These are phyloP conservation scores for Oenanthe sinensis DNA, from an alignment of 129 eudicot species.

Conservation along the genomic window DNA sequence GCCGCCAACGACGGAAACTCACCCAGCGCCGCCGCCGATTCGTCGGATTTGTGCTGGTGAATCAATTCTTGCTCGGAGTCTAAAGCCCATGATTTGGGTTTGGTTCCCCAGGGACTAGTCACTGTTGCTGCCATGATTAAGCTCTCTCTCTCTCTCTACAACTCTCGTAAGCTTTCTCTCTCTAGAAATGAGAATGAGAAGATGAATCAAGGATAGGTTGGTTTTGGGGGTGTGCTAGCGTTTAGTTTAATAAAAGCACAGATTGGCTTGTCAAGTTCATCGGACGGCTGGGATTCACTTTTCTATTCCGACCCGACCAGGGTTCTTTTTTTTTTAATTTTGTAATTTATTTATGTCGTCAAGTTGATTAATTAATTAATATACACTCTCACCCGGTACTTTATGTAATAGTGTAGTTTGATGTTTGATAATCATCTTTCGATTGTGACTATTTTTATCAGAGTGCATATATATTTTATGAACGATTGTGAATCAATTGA, in stretches of 20 bases:
- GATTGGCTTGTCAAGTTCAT: not conserved
- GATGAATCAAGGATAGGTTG: not conserved
- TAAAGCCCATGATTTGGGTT: conserved; percentile 93
- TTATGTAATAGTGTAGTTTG: too few species aligned
- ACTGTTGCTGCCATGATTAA: conserved; percentile 85
- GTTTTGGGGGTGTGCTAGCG: conserved; percentile 7
- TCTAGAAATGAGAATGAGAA: not conserved
- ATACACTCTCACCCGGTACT: too few species aligned
- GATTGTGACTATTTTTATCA: too few species aligned
- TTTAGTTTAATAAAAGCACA: conserved; percentile 1
- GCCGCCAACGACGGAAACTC: conserved; percentile 58
- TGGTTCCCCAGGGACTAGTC: conserved; percentile 56
- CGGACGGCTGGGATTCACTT: conserved; percentile 7
- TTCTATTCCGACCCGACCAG: not conserved
- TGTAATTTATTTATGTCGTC: too few species aligned
- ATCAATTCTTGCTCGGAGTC: conserved; percentile 77
- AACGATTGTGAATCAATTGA: too few species aligned
- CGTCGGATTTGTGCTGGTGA: conserved; percentile 24
- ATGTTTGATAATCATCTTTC: too few species aligned
- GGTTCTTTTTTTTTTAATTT: too few species aligned
- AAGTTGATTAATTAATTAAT: too few species aligned
- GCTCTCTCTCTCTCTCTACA: conserved; percentile 7
- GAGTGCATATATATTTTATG: too few species aligned
- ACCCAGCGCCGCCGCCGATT: conserved; percentile 21
- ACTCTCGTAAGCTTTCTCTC: not conserved